A percentile compares a stretch with the other conserved stretches of the same genome.
Evolutionary conservation across 768 basidiomycete genomes (phyloP).

Genomic region (Phaeotremella skinneri): DNA sequence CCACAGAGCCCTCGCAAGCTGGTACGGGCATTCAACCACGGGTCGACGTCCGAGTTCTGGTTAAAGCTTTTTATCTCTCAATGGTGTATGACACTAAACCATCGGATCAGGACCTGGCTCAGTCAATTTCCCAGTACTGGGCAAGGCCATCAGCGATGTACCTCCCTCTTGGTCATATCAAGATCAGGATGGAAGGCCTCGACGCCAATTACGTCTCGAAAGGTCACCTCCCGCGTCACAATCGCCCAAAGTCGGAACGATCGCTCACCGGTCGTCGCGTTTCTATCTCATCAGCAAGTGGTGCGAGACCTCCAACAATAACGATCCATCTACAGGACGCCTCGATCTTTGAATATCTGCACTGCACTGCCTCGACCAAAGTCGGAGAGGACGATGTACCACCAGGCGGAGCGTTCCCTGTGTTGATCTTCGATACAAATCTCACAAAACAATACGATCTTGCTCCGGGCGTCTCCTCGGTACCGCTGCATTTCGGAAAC

Average conservation of each 20-base stretch:
- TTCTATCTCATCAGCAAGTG: slow-evolving; percentile 12
- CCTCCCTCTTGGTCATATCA: slow-evolving; percentile 39
- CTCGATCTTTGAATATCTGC: slow-evolving; percentile 45
- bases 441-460: slow-evolving; percentile 62
- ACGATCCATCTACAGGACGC: slow-evolving; percentile 24
- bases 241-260: slow-evolving; percentile 10
- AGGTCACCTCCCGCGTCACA: slow-evolving; percentile 5
- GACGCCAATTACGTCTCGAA: slow-evolving; percentile 20
- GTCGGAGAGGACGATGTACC: slow-evolving; percentile 19
- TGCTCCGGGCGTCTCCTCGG: neutral
- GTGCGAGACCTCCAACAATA: slow-evolving; percentile 15
- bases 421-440: slow-evolving; percentile 71
- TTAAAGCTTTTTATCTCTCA: slow-evolving; percentile 27
- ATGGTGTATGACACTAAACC: slow-evolving; percentile 31
- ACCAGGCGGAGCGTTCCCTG: slow-evolving; percentile 54
- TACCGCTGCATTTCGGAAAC: neutral
- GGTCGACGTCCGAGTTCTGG: slow-evolving; percentile 12
- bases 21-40: slow-evolving; percentile 13
- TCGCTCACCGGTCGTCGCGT: neutral
- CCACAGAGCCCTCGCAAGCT: neutral
- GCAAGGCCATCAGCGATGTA: slow-evolving; percentile 27
- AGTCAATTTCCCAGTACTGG: slow-evolving; percentile 29
- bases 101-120: neutral
- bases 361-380: slow-evolving; percentile 14
- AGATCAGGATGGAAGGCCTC: slow-evolving; percentile 29